phyloP scores from a whole-genome alignment of 2,329 filamentous ascomycete species.

The Curvularia sp. region DNA sequence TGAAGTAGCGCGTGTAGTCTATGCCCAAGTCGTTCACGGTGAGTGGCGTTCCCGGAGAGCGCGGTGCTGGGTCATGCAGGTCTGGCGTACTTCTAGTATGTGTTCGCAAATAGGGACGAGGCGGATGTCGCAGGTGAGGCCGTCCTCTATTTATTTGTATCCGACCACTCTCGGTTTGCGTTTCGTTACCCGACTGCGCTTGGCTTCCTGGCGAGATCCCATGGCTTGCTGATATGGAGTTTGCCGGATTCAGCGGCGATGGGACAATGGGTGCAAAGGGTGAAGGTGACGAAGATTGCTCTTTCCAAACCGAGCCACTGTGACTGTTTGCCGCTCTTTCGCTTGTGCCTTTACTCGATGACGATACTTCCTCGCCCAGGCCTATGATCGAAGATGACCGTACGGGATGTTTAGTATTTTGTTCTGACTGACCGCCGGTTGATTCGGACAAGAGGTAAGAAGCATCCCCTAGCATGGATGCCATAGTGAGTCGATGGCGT shows the following conservation, averaged over 20 bases:
- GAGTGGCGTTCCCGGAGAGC: constrained; percentile 28
- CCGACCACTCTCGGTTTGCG: constrained; percentile 6
- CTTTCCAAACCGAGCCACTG: constrained; percentile 6
- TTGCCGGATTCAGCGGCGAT: constrained; percentile 21
- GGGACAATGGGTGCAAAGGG: constrained; percentile 20
- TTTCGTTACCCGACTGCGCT: constrained; percentile 19
- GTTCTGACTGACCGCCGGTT: constrained; percentile 17
- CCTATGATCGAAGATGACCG: constrained; percentile 28
- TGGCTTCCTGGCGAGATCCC: constrained; percentile 2
- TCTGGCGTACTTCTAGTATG: constrained; percentile 30
- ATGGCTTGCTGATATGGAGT: constrained; percentile 12
- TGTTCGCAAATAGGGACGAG: constrained; percentile 23
- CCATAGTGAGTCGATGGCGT: constrained; percentile 30
- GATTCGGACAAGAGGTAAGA: constrained; percentile 27
- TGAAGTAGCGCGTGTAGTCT: constrained; percentile 50
- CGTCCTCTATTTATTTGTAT: constrained; percentile 10
- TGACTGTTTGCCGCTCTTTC: constrained; percentile 16
- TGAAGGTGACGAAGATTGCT: constrained; percentile 10
- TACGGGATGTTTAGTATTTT: constrained; percentile 32
- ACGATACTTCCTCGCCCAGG: constrained; percentile 33
- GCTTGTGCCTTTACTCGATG: constrained; percentile 19
- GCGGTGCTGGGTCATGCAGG: constrained; percentile 18
- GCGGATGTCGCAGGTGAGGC: constrained; percentile 17
- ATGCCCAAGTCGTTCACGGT: constrained; percentile 43
- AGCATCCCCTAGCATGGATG: constrained; percentile 27